Base-by-base conservation (phyloP, 78 protist genomes). In the Salpingoeca rosetta region DNA sequence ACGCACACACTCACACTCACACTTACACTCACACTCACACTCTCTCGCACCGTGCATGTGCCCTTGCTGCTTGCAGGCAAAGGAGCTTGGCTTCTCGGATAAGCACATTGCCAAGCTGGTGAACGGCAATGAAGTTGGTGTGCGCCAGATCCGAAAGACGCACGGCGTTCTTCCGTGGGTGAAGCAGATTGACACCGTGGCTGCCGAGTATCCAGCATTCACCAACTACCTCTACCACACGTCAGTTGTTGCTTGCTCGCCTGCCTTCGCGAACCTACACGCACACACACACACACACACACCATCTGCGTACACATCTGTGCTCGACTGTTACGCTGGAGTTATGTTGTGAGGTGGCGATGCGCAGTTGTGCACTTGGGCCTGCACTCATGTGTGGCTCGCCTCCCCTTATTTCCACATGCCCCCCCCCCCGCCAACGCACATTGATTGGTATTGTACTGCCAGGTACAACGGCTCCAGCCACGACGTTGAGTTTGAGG, bases 141-240 rank as follows among this genome's bases (percentile, higher is more conserved):
- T 94, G 41, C 90, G 96, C 36, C 42, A 45, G 84, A n/a, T 10
- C 38, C 89, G 97, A 65, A 40, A 82, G 76, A 38, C 40, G 7
- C 7, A 56, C 77, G 81, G 82, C 84, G 51, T 97, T 78, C 10
- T 56, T 44, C 99, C 99, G 31, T 39, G 80, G 57, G 93, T 94
- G 72, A 97, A 97, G 94, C 99, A 97, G 88, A 97, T 97, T 77
- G 99, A 96, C 92, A 96, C 98, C 0, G 95, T 92, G 41, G 95
- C 96, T 40, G 98, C 98, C 35, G 99, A 97, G 91, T 94, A 86
- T 76, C 99, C 99, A 36, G 97, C 97, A 26, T 85, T 86, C 78
- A 95, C 96, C 88, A 96, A 96, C 89, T 97, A 97, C 93, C 92
- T 97, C 72, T 97, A 96, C 92, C 56, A 82, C 65, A 51, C 65